A percentile compares a stretch with the other conserved stretches of the same genome.
These are phyloP conservation scores for Stipa capillata DNA, from an alignment of 176 grass and related monocot species.

Conservation along the genomic window DNA sequence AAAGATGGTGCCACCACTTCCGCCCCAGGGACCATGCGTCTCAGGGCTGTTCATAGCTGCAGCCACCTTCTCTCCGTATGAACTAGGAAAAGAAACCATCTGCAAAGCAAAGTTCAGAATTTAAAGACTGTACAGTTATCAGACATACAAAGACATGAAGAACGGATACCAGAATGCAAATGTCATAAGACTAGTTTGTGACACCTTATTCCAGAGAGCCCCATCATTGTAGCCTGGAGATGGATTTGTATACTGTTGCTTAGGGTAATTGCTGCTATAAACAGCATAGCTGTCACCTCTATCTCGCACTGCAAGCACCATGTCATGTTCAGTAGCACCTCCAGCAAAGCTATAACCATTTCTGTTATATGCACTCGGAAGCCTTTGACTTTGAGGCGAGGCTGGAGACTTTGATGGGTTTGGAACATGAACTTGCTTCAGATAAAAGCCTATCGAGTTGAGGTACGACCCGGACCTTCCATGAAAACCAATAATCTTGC, in stretches of 20 bases:
- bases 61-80: no score
- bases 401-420: conserved; percentile 33
- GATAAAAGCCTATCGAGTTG: conserved; percentile 54
- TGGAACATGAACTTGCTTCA: conserved; percentile 45
- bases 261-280: conserved; percentile 33
- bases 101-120: conserved; percentile 22
- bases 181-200: not conserved
- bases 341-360: conserved; percentile 6
- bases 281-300: conserved; percentile 45
- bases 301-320: conserved; percentile 42
- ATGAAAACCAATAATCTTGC: conserved; percentile 57
- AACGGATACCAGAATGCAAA: not conserved
- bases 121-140: not conserved
- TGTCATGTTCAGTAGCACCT: conserved; percentile 16
- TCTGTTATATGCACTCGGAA: conserved; percentile 17
- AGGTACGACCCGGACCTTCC: conserved; percentile 63
- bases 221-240: conserved; percentile 18
- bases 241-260: conserved; percentile 29
- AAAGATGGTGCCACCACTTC: conserved; percentile 91
- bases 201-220: conserved; percentile 43
- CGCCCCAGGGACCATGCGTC: conserved; percentile 92
- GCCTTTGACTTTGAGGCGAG: conserved; percentile 16
- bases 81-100: conserved; percentile 52
- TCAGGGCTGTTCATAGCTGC: conserved; percentile 21
- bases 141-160: not conserved